Evolutionary conservation across 2,329 filamentous ascomycete genomes (phyloP), one percentile per base, ranked within the genome.

Genomic region (Ramularia endophylla): DNA sequence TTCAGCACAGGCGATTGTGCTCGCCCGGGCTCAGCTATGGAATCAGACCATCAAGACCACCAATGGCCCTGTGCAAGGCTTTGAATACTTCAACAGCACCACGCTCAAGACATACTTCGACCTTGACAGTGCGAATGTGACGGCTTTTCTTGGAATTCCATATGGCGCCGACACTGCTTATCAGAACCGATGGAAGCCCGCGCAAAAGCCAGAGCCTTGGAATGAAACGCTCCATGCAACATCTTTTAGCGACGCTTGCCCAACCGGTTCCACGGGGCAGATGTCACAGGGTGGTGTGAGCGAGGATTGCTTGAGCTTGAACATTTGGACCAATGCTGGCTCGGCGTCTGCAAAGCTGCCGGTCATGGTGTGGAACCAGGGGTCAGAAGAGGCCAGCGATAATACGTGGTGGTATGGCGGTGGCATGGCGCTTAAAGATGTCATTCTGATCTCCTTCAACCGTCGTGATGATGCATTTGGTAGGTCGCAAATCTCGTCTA

Each of bases 391-490:
- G 13, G 18, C 17, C 5, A 32, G 30, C 15, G 31, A 41, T 20
- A 34, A 15, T 16, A 29, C 38, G 16, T 35, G 29, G 36, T 44
- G 25, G 30, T 36, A 38, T 20, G 37, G 20, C 18, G 30, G 22
- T 13, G 13, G 29, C n/a, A 22, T 40, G 27, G 41, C 41, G 18
- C 5, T 30, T n/a, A 32, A 38, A 38, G 38, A 36, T 38, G 38
- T 81, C 27, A 62, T 82, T 28, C 72, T 67, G 19, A 67, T 81
- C 40, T 73, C 68, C 57, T 72, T 79, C 58, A 76, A 75, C 63
- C 75, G 82, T 57, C 72, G 81, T 3, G 69, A 83, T 40, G 79
- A 79, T 4, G 73, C 75, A 6, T 66, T 87, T 50, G n/a, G n/a
- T n/a, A n/a, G n/a, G n/a, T n/a, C n/a, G n/a, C n/a, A n/a, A n/a